Evolutionary conservation across 208 protist species (phyloP), one percentile per base, ranked within the genome.

Genomic region (Herpetomonas samuelpessoai): DNA sequence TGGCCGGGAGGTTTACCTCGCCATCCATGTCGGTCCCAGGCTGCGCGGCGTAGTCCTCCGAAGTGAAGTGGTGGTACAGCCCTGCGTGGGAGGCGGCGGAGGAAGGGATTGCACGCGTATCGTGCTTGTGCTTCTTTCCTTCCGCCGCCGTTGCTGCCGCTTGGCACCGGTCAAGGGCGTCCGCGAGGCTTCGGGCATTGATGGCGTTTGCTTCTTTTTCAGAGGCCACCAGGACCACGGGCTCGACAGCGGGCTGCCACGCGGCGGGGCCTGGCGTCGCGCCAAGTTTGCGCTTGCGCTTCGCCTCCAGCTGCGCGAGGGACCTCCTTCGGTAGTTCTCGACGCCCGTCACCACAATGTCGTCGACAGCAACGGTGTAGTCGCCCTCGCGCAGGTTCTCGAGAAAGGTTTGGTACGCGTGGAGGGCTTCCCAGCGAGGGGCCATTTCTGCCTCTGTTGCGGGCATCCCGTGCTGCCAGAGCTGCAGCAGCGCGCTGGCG

Each of bases 31-130:
- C 64, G 21, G 68, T 35, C 0, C 83, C 83, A 7, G 83, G 83
- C 14, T 63, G 48, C 10, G 71, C 64, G 2, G 83, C 81, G 59
- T 91, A 89, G 68, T 93, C 87, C 62, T 91, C 87, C 12, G 83
- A 87, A 10, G 51, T 35, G 63, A 88, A 93, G 27, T 79, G 83
- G 14, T 81, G 64, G 57, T 86, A 86, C 38, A 56, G 18, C 18
- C 60, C 56, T 22, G 56, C 50, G 12, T 84, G 73, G 31, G 6
- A 18, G 35, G 35, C 35, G 14, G 6, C 14, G 9, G 35, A 18
- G 9, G 9, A 6, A 6, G 6, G 6, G 9, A 41, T 14, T 6
- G 35, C 35, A 41, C 14, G 6, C 35, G 6, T 41, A 14, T 41
- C 35, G 14, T 6, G 35, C 35, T 41, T 41, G 35, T 41, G 9